These are phyloP conservation scores for Heritiera fomes DNA, from an alignment of 345 rosid species.

Conservation along the genomic window DNA sequence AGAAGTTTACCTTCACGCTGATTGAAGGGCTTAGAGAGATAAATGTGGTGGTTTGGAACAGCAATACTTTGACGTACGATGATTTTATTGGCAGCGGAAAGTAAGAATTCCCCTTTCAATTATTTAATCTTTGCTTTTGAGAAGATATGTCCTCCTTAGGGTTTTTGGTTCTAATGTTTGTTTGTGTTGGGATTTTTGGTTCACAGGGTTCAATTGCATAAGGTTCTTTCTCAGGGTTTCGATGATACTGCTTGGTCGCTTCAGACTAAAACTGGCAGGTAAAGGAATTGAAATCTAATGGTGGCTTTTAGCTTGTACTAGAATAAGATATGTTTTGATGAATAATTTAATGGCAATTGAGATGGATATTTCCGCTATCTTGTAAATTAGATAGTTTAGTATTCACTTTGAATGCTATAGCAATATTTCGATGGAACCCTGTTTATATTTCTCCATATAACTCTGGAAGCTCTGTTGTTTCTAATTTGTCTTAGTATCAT, in stretches of 20 bases:
- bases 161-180: conserved; percentile 8
- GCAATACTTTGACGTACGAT: conserved; percentile 61
- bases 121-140: neutral
- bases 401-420: neutral
- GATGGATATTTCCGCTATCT: neutral
- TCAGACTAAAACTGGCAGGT: conserved; percentile 85
- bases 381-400: neutral
- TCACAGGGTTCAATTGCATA: conserved; percentile 68
- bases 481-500: neutral
- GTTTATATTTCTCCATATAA: neutral
- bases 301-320: neutral
- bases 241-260: conserved; percentile 81
- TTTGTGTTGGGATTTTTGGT: conserved; percentile 21
- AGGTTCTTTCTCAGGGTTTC: conserved; percentile 74
- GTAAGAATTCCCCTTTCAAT: conserved; percentile 37
- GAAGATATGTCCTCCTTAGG: neutral
- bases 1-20: conserved; percentile 70
- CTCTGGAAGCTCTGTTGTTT: neutral
- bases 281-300: neutral
- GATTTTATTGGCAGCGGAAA: conserved; percentile 88
- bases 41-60: conserved; percentile 68
- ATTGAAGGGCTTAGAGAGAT: conserved; percentile 85
- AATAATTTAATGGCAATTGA: neutral
- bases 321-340: neutral
- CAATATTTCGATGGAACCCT: neutral